Base-by-base conservation (phyloP, 441 rosid genomes). In the Manihot esculenta region DNA sequence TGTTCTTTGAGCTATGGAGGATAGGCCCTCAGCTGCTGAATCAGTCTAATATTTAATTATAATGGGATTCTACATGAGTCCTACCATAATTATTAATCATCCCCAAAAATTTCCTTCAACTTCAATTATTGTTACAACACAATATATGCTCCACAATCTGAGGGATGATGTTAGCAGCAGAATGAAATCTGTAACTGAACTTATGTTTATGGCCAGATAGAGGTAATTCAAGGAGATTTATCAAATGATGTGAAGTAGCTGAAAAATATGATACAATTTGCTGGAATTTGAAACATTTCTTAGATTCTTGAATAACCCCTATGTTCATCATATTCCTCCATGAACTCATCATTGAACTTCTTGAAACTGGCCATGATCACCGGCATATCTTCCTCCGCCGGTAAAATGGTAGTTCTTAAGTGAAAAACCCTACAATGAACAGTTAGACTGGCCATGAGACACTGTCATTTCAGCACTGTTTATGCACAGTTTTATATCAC, bases 371-470 rank as follows among this genome's bases (percentile, higher is more conserved):
- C 84, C 99, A 95, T 88, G 75, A 95, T 95, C 75, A 57, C 96
- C 0, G 99, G 98, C 97, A 94, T 89, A 71, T 94, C 98, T 76
- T 92, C 94, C 82, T 92, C 98, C 0, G 96, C 92, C 0, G 98
- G 99, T 66, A 94, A 82, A 78, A 94, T 94, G 7, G 99, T 94
- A 70, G 99, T 94, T 86, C 99, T 85, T 76, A 94, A 76, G 80
- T 94, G 99, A 79, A 92, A 94, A 10, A 94, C 93, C 83, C 99
- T 94, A 69, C 35, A 73, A 53, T 58, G 30, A 53, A 64, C 13
- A 57, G 24, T 7, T 24, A 56, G 2, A 33, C n/a, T n/a, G n/a
- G n/a, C 56, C 53, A 21, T 64, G 26, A 71, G 35, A 56, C 17
- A 35, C 1, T 55, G 20, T 48, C 57, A 51, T 21, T 21, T 42